A percentile compares a stretch with the other conserved stretches of the same genome.
Conservation (phyloP, 257 asterid genomes). For the Hygrophila difformis region DNA sequence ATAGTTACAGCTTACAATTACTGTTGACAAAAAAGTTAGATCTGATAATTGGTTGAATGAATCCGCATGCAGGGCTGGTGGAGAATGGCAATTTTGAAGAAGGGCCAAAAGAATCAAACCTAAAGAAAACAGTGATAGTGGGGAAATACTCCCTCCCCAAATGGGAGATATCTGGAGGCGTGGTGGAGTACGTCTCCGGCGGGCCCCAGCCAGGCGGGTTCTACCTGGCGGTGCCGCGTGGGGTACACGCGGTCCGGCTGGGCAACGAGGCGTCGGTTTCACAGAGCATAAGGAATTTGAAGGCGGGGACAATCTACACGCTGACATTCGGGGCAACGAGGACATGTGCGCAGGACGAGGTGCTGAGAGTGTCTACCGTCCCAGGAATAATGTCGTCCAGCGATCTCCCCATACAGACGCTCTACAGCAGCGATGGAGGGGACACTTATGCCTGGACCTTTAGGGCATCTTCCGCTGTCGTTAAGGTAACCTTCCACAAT, state of each 20-base stretch:
- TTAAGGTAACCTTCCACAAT: conserved; percentile 58
- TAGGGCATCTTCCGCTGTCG: conserved; percentile 36
- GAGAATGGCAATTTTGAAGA: conserved; percentile 66
- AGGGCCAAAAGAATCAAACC: conserved; percentile 46
- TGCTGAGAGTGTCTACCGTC: conserved; percentile 33
- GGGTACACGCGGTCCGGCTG: conserved; percentile 60
- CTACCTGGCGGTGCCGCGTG: conserved; percentile 55
- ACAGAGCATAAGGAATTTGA: conserved; percentile 36
- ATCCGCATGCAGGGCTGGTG: too few species aligned
- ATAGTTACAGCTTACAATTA: too few species aligned
- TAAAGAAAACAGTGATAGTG: conserved; percentile 44
- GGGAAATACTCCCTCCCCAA: conserved; percentile 67
- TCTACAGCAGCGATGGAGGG: conserved; percentile 66
- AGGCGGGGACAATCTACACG: conserved; percentile 25
- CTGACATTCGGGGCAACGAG: conserved; percentile 70
- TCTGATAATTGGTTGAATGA: too few species aligned
- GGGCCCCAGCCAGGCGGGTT: conserved; percentile 80
- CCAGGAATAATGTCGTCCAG: conserved; percentile 34
- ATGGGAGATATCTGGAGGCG: conserved; percentile 60
- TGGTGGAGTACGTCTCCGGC: conserved; percentile 58
- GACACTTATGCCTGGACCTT: conserved; percentile 83
- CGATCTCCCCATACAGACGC: conserved; percentile 61
- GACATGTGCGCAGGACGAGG: conserved; percentile 80
- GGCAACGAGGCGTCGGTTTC: conserved; percentile 70
- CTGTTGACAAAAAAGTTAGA: too few species aligned